These are phyloP conservation scores for Pythium dissotocum DNA, from an alignment of 352 stramenopile genomes.

Conservation along the genomic window DNA sequence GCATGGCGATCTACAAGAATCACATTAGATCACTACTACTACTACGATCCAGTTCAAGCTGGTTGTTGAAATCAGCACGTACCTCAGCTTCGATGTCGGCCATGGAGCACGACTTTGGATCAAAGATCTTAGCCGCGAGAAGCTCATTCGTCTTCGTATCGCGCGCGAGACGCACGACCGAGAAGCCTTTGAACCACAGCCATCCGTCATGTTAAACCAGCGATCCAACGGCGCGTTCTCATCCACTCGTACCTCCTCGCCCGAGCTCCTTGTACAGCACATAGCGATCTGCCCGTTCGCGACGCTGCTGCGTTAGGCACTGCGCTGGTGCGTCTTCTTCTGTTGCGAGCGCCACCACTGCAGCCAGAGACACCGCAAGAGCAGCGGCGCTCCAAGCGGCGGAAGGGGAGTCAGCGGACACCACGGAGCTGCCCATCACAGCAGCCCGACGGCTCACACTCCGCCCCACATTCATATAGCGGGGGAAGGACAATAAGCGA, in stretches of 20 bases:
- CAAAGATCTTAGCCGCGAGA: constrained; percentile 75
- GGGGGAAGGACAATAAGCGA: neutral
- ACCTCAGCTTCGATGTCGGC: constrained; percentile 69
- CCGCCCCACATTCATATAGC: neutral
- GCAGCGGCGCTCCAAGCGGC: neutral
- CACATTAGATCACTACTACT: neutral
- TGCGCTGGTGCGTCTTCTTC: neutral
- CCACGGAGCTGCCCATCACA: neutral
- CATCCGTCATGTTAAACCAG: constrained; percentile 19
- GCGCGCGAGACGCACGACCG: constrained; percentile 62
- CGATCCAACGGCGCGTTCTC: neutral
- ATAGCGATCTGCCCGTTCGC: constrained; percentile 40
- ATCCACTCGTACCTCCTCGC: constrained; percentile 42
- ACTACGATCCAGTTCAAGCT: neutral
- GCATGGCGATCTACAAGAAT: constrained; percentile 49
- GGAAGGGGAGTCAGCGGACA: neutral
- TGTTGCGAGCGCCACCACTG: neutral
- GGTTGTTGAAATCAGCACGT: neutral
- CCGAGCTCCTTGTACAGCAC: constrained; percentile 64
- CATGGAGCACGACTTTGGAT: constrained; percentile 54
- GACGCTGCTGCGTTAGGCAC: constrained; percentile 2
- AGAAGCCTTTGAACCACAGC: constrained; percentile 45
- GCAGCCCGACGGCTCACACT: neutral
- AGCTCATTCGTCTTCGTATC: constrained; percentile 54
- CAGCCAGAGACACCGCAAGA: constrained; percentile 5